Evolutionary conservation across 2,329 filamentous ascomycete species (phyloP), one percentile per base, ranked within the genome.

Genomic region (Aurifilum marmelostoma): DNA sequence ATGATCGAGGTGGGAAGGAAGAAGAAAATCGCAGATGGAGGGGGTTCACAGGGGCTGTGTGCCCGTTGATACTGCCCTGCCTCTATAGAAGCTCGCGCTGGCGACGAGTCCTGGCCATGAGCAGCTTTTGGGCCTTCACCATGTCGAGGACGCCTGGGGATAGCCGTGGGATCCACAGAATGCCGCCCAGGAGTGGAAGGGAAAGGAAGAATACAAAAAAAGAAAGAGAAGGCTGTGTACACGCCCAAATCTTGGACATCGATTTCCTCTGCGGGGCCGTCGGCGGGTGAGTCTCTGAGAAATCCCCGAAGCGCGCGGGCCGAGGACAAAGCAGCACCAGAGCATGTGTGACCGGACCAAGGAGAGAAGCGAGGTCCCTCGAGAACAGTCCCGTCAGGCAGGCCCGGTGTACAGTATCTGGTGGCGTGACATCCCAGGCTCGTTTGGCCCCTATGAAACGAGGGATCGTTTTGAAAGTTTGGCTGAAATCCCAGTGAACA

Each of bases 401-500:
- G 61, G 29, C 50, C 5, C 29, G 27, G 24, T n/a, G n/a, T n/a
- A n/a, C n/a, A n/a, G 61, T 47, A 47, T 21, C 21, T 18, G n/a
- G 59, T 14, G 39, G 24, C 16, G 43, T 50, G 47, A 41, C 12
- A 34, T 18, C 34, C 43, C 56, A 41, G 56, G 29, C 50, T 32
- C 39, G 66, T 63, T 59, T 39, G 59, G 41, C 39, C n/a, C 24
- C 50, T 32, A 16, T 69, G 67, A 69, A 69, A 69, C 67, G 37
- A 59, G 64, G 21, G 18, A 61, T n/a, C 21, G 67, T 69, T 69
- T 69, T 67, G 60, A 34, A n/a, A 69, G 59, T 39, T 59, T 47
- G 63, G 63, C 37, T 41, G 63, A 65, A 34, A 50, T 8, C 21
- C 43, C n/a, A 39, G 39, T 27, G 27, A 52, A 27, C 41, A 63